Evolutionary conservation across 306 rosid genomes (phyloP), one percentile per base, ranked within the genome.

Genomic region (Herpetospermum pedunculosum): DNA sequence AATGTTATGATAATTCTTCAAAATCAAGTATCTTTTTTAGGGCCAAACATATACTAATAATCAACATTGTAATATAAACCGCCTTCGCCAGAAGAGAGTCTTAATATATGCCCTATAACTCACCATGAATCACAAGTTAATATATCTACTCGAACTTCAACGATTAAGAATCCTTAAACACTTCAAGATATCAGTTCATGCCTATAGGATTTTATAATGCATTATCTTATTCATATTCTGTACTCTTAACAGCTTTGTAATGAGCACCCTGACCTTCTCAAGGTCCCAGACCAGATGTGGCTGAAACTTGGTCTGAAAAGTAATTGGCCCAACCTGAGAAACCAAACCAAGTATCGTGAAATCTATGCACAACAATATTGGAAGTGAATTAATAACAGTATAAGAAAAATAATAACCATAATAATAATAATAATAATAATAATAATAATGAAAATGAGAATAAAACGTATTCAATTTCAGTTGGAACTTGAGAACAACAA

Each of bases 261-360:
- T 4, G 58, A 80, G 71, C 78, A 76, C 75, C 72, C 76, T 65
- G 78, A 91, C 99, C 99, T 91, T 94, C 78, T 95, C 97, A 70
- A 88, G 83, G 70, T 71, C 83, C 97, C 97, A 91, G 60, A 95
- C 80, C 81, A 91, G 96, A 80, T 88, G 89, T 59, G 97, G 96
- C 92, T 80, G 97, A 80, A 95, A 89, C 60, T 91, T 88, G 18
- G 97, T 91, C 83, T 89, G 77, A 80, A 89, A 95, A 69, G 92
- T 88, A 77, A 84, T 62, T 34, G 96, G 97, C 70, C 96, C 97
- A 74, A 83, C 95, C 99, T 94, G 79, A 81, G 70, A 41, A 78
- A 78, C 38, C 75, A 72, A 82, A 69, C 41, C 26, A 44, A 23
- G 70, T 23, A 62, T 34, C 11, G 16, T 18, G 46, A 34, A 75